Evolutionary conservation across 139 green algal species (phyloP), one percentile per base, ranked within the genome.

Genomic region (Bryopsis sp.): DNA sequence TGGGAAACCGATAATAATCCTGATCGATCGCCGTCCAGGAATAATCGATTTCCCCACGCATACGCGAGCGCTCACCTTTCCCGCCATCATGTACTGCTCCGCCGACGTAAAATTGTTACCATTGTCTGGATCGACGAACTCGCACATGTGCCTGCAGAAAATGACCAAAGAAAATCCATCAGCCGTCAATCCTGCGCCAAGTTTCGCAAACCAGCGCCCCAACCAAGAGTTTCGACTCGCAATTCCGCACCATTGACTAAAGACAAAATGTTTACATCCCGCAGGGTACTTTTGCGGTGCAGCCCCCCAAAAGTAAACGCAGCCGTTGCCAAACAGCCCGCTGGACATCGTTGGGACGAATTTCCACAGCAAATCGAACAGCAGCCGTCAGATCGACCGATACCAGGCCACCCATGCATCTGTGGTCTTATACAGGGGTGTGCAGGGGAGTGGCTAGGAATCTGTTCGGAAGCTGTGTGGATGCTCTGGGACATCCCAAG

Each of bases 31-130:
- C n/a, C n/a, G n/a, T n/a, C n/a, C n/a, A n/a, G n/a, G n/a, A n/a
- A n/a, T n/a, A n/a, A n/a, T n/a, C n/a, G n/a, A n/a, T n/a, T n/a
- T 54, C 11, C 43, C 43, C 11, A 54, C 19, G 15, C 11, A 11
- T 54, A 11, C 43, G 19, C 19, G 15, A 54, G 15, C 11, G 19
- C 11, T 54, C 19, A 54, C 43, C 43, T 54, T 54, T 19, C 43
- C 43, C 15, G 43, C 43, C 43, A 54, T 54, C 43, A 54, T 54
- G 43, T 54, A 54, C 43, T 54, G 43, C 43, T 54, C 43, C 15
- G 43, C 43, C 43, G 43, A 54, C 11, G 43, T 26, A 19, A 26
- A 54, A 11, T 11, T 19, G 15, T 54, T 11, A 19, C 43, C 43
- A 54, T 54, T 19, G 15, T 54, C 43, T 11, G 43, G 43, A 19